Evolutionary conservation across 2,329 filamentous ascomycete species (phyloP), one percentile per base, ranked within the genome.

Genomic region (Claviceps monticola): DNA sequence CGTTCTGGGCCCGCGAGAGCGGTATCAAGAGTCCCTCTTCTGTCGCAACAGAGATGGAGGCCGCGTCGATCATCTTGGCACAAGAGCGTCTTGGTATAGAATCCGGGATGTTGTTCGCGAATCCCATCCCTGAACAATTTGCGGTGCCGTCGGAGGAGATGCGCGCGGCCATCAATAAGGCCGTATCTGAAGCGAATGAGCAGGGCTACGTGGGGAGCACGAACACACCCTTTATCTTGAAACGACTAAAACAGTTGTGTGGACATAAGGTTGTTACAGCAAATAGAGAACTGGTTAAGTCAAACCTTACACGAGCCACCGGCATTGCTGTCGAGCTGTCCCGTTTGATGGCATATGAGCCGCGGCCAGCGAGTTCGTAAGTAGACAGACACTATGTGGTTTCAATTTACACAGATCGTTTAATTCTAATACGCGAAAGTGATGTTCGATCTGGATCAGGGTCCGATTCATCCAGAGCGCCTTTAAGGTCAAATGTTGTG

Each of bases 1-100:
- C 87, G 0, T 98, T 98, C 67, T 98, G 87, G 78, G 87, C 86
- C 0, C 75, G 91, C 42, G 88, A 96, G 43, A 96, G 90, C 65
- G 88, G 89, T 13, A 71, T 85, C 50, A 81, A 74, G 65, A 95
- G 88, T 62, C 91, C 91, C 0, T 78, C 80, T 21, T 79, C 86
- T 1, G 78, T 96, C 43, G 69, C 81, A 50, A 77, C 83, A 57
- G 88, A 94, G 63, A 74, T 74, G 51, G 86, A 97, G 63, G 93
- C 93, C 37, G 93, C 93, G 0, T 82, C 84, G n/a, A 88, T 97
- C 52, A 86, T 95, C 53, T 74, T 86, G 58, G 86, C 88, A 0
- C 88, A 95, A 69, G 78, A 83, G 59, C 73, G 70, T 49, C 73
- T 95, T 14, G 77, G 77, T 5, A 77, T 96, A 36, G 77, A 83